Percentiles rank a stretch among this genome's conserved stretches.
phyloP scores from a whole-genome alignment of 2,329 filamentous ascomycete genomes.

The Eurotiales sp. region DNA sequence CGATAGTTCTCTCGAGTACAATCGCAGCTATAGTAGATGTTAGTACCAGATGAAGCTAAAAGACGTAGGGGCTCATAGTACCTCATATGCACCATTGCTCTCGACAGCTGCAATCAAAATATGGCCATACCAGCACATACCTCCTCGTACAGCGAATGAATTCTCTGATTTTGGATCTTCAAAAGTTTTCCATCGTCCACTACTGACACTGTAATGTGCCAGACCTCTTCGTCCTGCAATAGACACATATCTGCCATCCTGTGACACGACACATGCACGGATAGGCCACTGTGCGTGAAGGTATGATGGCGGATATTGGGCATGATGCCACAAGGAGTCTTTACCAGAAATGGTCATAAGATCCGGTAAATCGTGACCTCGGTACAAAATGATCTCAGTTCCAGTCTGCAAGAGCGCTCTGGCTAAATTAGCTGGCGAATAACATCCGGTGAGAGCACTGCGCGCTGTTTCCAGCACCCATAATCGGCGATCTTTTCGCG shows the following conservation, averaged over 20 bases:
- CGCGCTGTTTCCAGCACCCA: conserved; percentile 91
- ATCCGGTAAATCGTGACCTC: conserved; percentile 87
- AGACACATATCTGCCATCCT: conserved; percentile 89
- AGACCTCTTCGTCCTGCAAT: conserved; percentile 91
- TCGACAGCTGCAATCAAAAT: conserved; percentile 93
- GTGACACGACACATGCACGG: conserved; percentile 77
- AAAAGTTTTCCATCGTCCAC: conserved; percentile 94
- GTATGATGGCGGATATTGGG: conserved; percentile 79
- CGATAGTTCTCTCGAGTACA: conserved; percentile 82
- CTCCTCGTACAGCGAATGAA: conserved; percentile 86
- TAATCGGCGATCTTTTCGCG: conserved; percentile 68
- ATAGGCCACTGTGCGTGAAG: conserved; percentile 93
- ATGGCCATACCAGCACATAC: conserved; percentile 99
- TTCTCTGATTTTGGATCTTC: conserved; percentile 75
- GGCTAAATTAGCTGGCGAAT: conserved; percentile 85
- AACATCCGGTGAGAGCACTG: conserved; percentile 88
- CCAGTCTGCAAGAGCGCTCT: conserved; percentile 85
- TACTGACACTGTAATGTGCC: conserved; percentile 92
- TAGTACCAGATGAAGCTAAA: conserved; percentile 9
- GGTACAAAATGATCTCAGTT: conserved; percentile 84
- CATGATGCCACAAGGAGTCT: conserved; percentile 89
- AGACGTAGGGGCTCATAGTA: conserved; percentile 26
- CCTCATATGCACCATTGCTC: conserved; percentile 72
- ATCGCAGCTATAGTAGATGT: conserved; percentile 57
- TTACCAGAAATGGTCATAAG: conserved; percentile 89